A percentile compares a stretch with the other conserved stretches of the same genome.
Conservation (phyloP, 805 yeast genomes). For the Blastobotrys robertii region DNA sequence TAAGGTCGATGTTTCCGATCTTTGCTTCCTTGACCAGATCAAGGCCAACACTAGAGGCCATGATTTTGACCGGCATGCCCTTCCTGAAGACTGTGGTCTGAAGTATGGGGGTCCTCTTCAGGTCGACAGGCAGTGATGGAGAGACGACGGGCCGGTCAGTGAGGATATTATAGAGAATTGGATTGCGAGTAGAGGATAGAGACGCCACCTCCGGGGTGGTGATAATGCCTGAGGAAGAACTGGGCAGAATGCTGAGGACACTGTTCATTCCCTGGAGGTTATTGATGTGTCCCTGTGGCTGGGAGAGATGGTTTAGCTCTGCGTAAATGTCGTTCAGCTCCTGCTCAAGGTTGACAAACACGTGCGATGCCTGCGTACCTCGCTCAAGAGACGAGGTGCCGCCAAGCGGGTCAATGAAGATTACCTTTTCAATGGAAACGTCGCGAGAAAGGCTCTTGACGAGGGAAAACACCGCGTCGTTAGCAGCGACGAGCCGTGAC, state of each 20-base stretch:
- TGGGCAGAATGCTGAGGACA: slow-evolving; percentile 41
- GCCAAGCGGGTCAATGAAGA: slow-evolving; percentile 71
- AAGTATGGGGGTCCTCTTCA: slow-evolving; percentile 46
- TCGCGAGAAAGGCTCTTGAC: slow-evolving; percentile 28
- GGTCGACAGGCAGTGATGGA: slow-evolving; percentile 73
- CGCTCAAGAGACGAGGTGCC: slow-evolving; percentile 88
- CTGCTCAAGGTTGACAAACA: slow-evolving; percentile 74
- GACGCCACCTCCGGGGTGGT: slow-evolving; percentile 78
- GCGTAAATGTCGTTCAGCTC: slow-evolving; percentile 59
- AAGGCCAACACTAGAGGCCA: slow-evolving; percentile 29
- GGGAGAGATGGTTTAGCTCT: slow-evolving; percentile 45
- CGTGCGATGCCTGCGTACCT: slow-evolving; percentile 60
- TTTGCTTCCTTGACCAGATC: slow-evolving; percentile 33
- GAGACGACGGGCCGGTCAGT: slow-evolving; percentile 89
- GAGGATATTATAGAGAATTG: slow-evolving; percentile 77
- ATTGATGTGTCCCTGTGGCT: slow-evolving; percentile 46
- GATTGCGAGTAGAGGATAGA: slow-evolving; percentile 43
- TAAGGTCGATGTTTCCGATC: slow-evolving; percentile 41
- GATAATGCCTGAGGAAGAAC: slow-evolving; percentile 67
- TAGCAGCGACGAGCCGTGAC: slow-evolving; percentile 31
- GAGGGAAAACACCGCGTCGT: slow-evolving; percentile 33
- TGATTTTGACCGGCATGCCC: slow-evolving; percentile 53
- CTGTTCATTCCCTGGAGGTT: slow-evolving; percentile 61
- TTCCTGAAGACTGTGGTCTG: slow-evolving; percentile 72
- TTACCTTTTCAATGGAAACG: slow-evolving; percentile 65